phyloP scores from a whole-genome alignment of 441 rosid genomes.

The Viola pubescens region DNA sequence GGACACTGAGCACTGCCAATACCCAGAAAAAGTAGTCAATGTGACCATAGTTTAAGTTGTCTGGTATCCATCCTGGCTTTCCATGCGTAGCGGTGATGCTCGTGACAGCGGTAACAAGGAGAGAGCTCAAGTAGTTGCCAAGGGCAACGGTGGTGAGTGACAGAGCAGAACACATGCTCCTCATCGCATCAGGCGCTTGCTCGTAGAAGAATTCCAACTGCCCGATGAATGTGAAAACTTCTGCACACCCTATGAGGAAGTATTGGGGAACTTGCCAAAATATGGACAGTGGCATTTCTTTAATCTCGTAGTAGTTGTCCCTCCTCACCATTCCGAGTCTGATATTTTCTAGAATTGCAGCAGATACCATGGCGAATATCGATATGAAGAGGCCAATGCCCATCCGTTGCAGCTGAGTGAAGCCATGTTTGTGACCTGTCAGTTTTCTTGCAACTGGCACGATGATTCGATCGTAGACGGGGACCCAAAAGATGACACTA shows the following conservation, averaged over 20 bases:
- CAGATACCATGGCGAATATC: constrained; percentile 53
- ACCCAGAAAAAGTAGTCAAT: constrained; percentile 66
- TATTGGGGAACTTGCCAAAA: constrained; percentile 84
- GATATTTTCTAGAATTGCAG: constrained; percentile 45
- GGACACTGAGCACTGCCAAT: constrained; percentile 38
- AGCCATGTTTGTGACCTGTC: constrained; percentile 57
- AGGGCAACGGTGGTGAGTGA: constrained; percentile 60
- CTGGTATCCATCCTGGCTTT: constrained; percentile 72
- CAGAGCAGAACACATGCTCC: constrained; percentile 73
- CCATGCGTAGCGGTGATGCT: constrained; percentile 38
- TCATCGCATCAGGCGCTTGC: constrained; percentile 85
- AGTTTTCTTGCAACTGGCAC: constrained; percentile 49
- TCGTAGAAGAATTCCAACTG: constrained; percentile 78
- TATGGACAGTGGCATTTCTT: constrained; percentile 49
- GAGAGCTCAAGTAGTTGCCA: constrained; percentile 65
- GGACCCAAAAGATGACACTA: constrained; percentile 76
- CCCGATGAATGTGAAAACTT: constrained; percentile 77
- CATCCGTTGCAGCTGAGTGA: constrained; percentile 78
- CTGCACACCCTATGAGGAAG: constrained; percentile 70
- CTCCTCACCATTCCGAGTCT: constrained; percentile 40
- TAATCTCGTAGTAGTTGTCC: constrained; percentile 44
- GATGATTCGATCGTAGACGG: constrained; percentile 56
- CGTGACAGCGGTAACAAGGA: constrained; percentile 54
- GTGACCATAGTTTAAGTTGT: constrained; percentile 59
- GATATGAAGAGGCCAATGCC: constrained; percentile 78